Conservation (phyloP, 768 basidiomycete species). For the Pisolithus albus region DNA sequence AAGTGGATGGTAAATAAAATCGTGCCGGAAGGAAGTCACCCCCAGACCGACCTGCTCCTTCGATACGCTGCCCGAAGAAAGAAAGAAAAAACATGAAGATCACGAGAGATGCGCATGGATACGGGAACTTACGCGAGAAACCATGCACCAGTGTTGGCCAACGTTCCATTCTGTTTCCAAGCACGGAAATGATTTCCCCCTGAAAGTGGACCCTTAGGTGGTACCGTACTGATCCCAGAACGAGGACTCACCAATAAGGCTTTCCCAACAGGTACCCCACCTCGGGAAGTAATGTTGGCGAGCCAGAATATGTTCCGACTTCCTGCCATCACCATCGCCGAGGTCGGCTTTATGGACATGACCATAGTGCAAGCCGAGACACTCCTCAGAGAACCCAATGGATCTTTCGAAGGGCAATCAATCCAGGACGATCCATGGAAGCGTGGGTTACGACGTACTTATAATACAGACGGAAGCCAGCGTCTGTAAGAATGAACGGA, state of each 20-base stretch:
- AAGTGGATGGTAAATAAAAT: constrained; percentile 2
- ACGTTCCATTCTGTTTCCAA: constrained; percentile 81
- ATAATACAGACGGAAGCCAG: constrained; percentile 62
- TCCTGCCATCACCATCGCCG: constrained; percentile 73
- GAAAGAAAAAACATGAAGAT: neutral
- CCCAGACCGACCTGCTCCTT: constrained; percentile 50
- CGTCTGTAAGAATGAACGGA: constrained; percentile 70
- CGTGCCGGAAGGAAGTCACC: neutral
- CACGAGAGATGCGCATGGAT: neutral
- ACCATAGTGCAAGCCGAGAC: constrained; percentile 73
- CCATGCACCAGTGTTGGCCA: constrained; percentile 71
- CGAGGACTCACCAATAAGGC: constrained; percentile 46
- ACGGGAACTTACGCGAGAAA: constrained; percentile 60
- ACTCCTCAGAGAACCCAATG: constrained; percentile 77
- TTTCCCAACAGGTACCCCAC: constrained; percentile 88
- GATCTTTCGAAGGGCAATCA: constrained; percentile 40
- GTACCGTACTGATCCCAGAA: neutral
- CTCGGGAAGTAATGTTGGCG: constrained; percentile 74
- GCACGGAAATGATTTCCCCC: constrained; percentile 89
- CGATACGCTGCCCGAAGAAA: constrained; percentile 44
- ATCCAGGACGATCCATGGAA: neutral
- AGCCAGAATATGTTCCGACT: constrained; percentile 62
- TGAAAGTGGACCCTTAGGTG: constrained; percentile 11
- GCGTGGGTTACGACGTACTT: constrained; percentile 36
- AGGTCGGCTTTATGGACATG: constrained; percentile 72